Percentiles rank a stretch among this genome's conserved stretches.
phyloP scores from a whole-genome alignment of 148 eudicot genomes.

The Rhododendron ovatum region DNA sequence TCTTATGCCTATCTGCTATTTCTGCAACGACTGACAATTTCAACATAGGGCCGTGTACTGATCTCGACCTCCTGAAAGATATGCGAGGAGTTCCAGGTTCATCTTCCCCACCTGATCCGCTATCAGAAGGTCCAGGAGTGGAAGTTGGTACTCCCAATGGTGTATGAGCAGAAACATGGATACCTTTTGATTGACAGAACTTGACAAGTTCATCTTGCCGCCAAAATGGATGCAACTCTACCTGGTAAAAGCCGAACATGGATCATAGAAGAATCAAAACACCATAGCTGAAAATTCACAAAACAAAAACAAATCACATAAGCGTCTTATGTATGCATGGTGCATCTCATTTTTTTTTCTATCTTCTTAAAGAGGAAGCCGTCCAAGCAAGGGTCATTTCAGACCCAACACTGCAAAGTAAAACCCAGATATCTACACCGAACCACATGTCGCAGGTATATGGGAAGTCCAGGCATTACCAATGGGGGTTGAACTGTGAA shows the following conservation, averaged over 20 bases:
- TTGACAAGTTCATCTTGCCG: slow-evolving; percentile 32
- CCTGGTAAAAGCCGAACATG: slow-evolving; percentile 13
- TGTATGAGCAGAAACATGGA: slow-evolving; percentile 38
- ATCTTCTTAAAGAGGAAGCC: not conserved
- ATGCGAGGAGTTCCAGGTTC: slow-evolving; percentile 32
- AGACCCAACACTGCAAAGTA: not conserved
- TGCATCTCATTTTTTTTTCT: not conserved
- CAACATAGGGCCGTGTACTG: slow-evolving; percentile 34
- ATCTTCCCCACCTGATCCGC: slow-evolving; percentile 30
- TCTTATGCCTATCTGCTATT: slow-evolving; percentile 28
- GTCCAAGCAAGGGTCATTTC: not conserved
- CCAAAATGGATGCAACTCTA: slow-evolving; percentile 37
- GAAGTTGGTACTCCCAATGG: slow-evolving; percentile 29
- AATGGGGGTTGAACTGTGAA: not conserved
- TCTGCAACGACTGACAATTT: slow-evolving; percentile 29
- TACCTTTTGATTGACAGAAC: slow-evolving; percentile 27
- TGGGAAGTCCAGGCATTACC: not conserved
- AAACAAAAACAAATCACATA: not conserved
- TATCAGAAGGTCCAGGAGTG: slow-evolving; percentile 19
- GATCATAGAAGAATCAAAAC: not conserved
- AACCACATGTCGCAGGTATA: not conserved
- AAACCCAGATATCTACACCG: not conserved
- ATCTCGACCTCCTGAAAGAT: slow-evolving; percentile 32
- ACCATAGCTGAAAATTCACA: not conserved
- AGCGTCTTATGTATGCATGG: not conserved